Conservation (phyloP, 2,329 filamentous ascomycete species). For the Pyrenophora teres region DNA sequence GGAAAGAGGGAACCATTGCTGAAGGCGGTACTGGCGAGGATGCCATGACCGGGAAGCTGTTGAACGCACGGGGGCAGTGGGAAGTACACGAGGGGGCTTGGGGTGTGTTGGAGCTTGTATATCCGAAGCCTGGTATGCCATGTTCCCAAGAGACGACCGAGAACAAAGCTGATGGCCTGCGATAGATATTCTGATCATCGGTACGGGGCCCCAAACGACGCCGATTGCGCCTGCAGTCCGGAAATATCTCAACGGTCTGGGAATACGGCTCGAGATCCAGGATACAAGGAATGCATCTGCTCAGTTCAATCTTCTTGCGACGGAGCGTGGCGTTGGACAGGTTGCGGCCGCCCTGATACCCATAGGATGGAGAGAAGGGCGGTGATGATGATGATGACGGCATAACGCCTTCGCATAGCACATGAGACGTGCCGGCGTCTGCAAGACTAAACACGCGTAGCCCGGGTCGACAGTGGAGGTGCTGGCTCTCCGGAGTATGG, state of each 20-base stretch:
- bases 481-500: too few species aligned
- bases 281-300: conserved; percentile 93
- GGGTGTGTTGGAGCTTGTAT: conserved; percentile 75
- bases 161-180: conserved; percentile 17
- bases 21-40: conserved; percentile 39
- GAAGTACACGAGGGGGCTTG: conserved; percentile 73
- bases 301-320: conserved; percentile 94
- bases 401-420: too few species aligned
- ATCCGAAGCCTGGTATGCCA: conserved; percentile 82
- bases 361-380: conserved; percentile 73
- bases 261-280: conserved; percentile 83
- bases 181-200: conserved; percentile 84
- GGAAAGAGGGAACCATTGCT: conserved; percentile 35
- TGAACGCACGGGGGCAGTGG: conserved; percentile 81
- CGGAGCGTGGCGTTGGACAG: conserved; percentile 82
- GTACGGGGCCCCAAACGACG: conserved; percentile 74
- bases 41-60: conserved; percentile 53
- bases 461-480: too few species aligned
- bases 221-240: conserved; percentile 78
- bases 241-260: conserved; percentile 72
- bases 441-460: too few species aligned
- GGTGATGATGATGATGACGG: conserved; percentile 8
- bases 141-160: not conserved
- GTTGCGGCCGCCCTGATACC: conserved; percentile 89
- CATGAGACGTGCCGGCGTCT: too few species aligned